Conservation (phyloP, 768 basidiomycete species). For the Wakefieldia striispora region DNA sequence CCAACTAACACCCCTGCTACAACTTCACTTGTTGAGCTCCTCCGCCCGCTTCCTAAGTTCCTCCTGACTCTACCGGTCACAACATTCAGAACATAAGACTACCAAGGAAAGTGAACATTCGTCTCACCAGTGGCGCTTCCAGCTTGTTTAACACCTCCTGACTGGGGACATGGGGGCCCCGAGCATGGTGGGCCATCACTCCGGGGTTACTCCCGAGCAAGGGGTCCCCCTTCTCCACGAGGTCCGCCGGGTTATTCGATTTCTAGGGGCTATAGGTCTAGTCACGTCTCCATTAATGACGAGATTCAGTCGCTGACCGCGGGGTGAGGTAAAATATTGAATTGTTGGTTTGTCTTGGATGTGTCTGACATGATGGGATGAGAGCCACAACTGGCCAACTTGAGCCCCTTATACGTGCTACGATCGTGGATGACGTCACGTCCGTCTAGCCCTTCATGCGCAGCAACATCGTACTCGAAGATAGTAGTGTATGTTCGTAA, state of each 20-base stretch:
- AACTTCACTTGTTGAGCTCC: constrained; percentile 41
- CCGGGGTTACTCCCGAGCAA: constrained; percentile 38
- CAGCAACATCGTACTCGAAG: background rate
- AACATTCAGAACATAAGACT: background rate
- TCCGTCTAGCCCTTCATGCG: background rate
- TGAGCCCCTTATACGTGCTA: background rate
- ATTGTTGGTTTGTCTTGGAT: too few species aligned
- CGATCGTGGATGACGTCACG: background rate
- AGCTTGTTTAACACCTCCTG: constrained; percentile 43
- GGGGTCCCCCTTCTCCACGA: constrained; percentile 36
- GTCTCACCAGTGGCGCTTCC: constrained; percentile 46
- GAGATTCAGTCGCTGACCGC: constrained; percentile 41
- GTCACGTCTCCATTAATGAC: too few species aligned
- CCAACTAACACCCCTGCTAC: too few species aligned
- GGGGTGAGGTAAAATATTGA: constrained; percentile 59
- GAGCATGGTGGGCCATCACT: constrained; percentile 46
- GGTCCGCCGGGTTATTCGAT: constrained; percentile 59
- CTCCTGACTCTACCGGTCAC: constrained; percentile 42
- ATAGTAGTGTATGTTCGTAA: background rate
- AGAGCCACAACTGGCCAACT: background rate
- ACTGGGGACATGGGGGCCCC: constrained; percentile 50
- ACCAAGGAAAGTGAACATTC: background rate
- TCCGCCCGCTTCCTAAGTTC: constrained; percentile 46
- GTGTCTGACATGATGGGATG: too few species aligned
- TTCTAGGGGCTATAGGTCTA: constrained; percentile 35